These are phyloP conservation scores for Perilla frutescens DNA, from an alignment of 257 asterid species.

Conservation along the genomic window DNA sequence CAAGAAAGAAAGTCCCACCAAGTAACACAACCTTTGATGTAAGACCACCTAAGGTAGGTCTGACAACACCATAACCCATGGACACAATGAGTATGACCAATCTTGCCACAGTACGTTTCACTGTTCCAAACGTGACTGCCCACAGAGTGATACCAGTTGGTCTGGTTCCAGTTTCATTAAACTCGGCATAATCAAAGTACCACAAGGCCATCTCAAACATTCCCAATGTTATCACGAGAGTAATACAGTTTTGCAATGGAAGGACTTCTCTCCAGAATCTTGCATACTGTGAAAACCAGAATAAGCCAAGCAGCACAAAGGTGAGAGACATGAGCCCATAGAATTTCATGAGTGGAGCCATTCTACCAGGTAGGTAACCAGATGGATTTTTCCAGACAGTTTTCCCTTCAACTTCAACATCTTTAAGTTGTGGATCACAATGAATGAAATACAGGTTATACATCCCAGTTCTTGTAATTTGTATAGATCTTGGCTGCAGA, in stretches of 20 bases:
- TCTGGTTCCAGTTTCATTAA: slow-evolving; percentile 84
- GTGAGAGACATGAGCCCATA: slow-evolving; percentile 90
- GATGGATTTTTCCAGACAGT: slow-evolving; percentile 94
- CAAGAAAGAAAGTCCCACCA: slow-evolving; percentile 88
- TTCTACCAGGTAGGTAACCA: slow-evolving; percentile 96
- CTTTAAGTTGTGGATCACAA: slow-evolving; percentile 81
- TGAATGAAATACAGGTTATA: slow-evolving; percentile 91
- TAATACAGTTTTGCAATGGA: slow-evolving; percentile 85
- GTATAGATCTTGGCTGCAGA: slow-evolving; percentile 67
- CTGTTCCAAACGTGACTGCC: slow-evolving; percentile 95
- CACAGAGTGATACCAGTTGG: slow-evolving; percentile 88
- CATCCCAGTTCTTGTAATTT: slow-evolving; percentile 89
- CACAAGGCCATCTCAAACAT: slow-evolving; percentile 95
- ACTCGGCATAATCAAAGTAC: slow-evolving; percentile 94
- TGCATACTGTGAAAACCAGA: slow-evolving; percentile 95
- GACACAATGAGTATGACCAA: slow-evolving; percentile 81
- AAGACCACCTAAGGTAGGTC: slow-evolving; percentile 96
- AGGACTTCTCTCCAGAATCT: slow-evolving; percentile 94
- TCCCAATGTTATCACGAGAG: slow-evolving; percentile 85
- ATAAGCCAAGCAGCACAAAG: slow-evolving; percentile 77
- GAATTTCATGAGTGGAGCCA: slow-evolving; percentile 96
- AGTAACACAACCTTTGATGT: slow-evolving; percentile 89
- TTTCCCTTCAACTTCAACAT: slow-evolving; percentile 72
- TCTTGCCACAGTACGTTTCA: slow-evolving; percentile 85
- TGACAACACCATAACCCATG: slow-evolving; percentile 98